A percentile compares a stretch with the other conserved stretches of the same genome.
Conservation (phyloP, 352 stramenopile species). For the Peronospora farinosa region DNA sequence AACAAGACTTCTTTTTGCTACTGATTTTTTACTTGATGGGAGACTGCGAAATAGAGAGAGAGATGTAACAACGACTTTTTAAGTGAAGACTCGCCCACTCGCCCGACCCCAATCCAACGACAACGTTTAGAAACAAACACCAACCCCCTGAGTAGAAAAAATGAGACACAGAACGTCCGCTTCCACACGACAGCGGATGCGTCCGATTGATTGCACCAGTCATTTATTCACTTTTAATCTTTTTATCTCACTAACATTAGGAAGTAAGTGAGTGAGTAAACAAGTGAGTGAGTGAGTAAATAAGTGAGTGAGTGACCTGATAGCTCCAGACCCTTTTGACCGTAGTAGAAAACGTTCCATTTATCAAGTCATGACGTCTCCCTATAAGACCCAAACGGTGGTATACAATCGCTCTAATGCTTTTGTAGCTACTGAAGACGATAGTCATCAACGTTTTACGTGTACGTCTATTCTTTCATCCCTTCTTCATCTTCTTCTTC, state of each 20-base stretch:
- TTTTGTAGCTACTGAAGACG: constrained; percentile 29
- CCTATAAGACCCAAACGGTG: constrained; percentile 23
- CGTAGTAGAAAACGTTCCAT: too few relatives aligned
- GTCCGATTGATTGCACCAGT: constrained; percentile 3
- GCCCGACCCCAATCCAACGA: background rate
- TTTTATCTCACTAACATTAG: constrained; percentile 17
- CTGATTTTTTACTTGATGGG: constrained; percentile 14
- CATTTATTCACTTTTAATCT: constrained; percentile 27
- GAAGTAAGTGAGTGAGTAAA: too few relatives aligned
- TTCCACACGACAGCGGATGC: constrained; percentile 29
- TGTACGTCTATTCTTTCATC: constrained; percentile 41
- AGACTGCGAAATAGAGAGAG: constrained; percentile 11
- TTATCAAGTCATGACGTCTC: constrained; percentile 20
- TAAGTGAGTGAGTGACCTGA: too few relatives aligned
- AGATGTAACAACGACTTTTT: constrained; percentile 12
- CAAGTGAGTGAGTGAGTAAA: too few relatives aligned
- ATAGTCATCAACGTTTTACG: constrained; percentile 53
- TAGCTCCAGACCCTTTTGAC: too few relatives aligned
- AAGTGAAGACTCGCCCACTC: background rate
- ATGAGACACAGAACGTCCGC: constrained; percentile 34
- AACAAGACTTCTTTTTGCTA: constrained; percentile 12
- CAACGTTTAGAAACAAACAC: constrained; percentile 16
- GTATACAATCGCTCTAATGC: constrained; percentile 15
- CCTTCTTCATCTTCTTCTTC: background rate
- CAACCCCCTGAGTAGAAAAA: constrained; percentile 28